Evolutionary conservation across 2,329 filamentous ascomycete species (phyloP).

Genomic region (Pseudopyricularia javanii): DNA sequence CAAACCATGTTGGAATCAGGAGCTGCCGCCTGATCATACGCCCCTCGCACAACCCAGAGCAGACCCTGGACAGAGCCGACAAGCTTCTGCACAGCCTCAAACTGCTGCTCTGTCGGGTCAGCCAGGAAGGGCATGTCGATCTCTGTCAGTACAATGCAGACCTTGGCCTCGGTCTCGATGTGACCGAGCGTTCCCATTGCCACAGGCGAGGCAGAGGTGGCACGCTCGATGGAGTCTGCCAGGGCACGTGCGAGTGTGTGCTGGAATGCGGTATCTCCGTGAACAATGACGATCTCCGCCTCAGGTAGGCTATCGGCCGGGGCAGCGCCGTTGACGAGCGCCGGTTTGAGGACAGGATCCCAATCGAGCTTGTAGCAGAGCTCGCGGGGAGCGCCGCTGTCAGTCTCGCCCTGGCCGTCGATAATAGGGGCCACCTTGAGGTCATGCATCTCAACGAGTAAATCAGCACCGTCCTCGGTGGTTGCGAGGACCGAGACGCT

Average conservation of each 20-base stretch:
- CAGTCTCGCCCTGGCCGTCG: slow-evolving; percentile 17
- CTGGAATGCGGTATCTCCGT: slow-evolving; percentile 20
- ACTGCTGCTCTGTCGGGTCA: slow-evolving; percentile 22
- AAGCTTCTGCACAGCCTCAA: slow-evolving; percentile 22
- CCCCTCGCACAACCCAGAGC: slow-evolving; percentile 27
- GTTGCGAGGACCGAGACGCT: slow-evolving; percentile 22
- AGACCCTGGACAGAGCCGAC: slow-evolving; percentile 20
- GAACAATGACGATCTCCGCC: slow-evolving; percentile 24
- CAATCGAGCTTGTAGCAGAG: slow-evolving; percentile 33
- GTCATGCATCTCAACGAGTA: slow-evolving; percentile 19
- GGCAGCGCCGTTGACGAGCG: slow-evolving; percentile 5
- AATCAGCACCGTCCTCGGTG: slow-evolving; percentile 14
- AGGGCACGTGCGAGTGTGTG: slow-evolving; percentile 19
- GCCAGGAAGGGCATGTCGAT: slow-evolving; percentile 30
- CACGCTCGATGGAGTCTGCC: slow-evolving; percentile 17
- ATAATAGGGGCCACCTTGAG: slow-evolving; percentile 27
- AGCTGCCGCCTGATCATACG: slow-evolving; percentile 20
- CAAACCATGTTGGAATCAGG: slow-evolving; percentile 30
- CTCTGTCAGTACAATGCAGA: slow-evolving; percentile 30
- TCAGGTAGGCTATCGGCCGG: slow-evolving; percentile 11
- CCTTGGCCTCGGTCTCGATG: slow-evolving; percentile 19
- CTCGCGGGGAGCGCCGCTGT: slow-evolving; percentile 18
- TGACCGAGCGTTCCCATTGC: slow-evolving; percentile 17
- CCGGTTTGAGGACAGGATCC: slow-evolving; percentile 22
- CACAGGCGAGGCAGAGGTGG: slow-evolving; percentile 18